Evolutionary conservation across 805 yeast genomes (phyloP).

Genomic region (Cyberlindnera galapagoensis): DNA sequence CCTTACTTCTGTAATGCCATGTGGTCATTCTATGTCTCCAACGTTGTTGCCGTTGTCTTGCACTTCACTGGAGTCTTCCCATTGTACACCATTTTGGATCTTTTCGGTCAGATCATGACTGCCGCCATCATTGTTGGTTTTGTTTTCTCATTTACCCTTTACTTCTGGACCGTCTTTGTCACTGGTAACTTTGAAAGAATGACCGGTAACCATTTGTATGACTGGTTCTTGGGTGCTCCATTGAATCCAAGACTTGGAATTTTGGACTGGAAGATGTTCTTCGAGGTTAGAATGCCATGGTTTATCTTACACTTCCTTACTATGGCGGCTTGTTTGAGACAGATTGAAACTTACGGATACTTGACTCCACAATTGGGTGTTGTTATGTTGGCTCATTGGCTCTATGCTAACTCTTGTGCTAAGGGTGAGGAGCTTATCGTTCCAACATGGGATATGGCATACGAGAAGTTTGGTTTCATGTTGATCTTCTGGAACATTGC

Average conservation of each 20-base stretch:
- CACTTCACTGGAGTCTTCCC: constrained; percentile 74
- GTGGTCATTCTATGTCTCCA: constrained; percentile 70
- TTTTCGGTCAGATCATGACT: constrained; percentile 89
- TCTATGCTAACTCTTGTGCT: constrained; percentile 94
- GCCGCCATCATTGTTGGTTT: constrained; percentile 82
- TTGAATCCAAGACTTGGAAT: constrained; percentile 92
- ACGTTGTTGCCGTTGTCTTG: constrained; percentile 48
- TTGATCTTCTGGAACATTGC: constrained; percentile 98
- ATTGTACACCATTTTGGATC: constrained; percentile 67
- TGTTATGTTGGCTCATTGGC: constrained; percentile 79
- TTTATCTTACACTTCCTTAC: constrained; percentile 77
- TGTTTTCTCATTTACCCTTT: constrained; percentile 58
- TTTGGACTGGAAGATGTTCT: constrained; percentile 92
- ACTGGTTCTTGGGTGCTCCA: constrained; percentile 96
- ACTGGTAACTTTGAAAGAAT: constrained; percentile 78
- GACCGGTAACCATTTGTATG: constrained; percentile 89
- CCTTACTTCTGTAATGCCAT: constrained; percentile 93
- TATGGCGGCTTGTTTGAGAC: constrained; percentile 68
- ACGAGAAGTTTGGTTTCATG: constrained; percentile 99
- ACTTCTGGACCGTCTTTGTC: constrained; percentile 56
- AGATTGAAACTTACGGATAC: constrained; percentile 74
- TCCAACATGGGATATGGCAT: constrained; percentile 99
- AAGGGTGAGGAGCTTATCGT: constrained; percentile 97
- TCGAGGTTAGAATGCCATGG: constrained; percentile 97
- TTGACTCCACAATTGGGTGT: constrained; percentile 71